Evolutionary conservation across 306 rosid genomes (phyloP).

Genomic region (Pyrus betulifolia): DNA sequence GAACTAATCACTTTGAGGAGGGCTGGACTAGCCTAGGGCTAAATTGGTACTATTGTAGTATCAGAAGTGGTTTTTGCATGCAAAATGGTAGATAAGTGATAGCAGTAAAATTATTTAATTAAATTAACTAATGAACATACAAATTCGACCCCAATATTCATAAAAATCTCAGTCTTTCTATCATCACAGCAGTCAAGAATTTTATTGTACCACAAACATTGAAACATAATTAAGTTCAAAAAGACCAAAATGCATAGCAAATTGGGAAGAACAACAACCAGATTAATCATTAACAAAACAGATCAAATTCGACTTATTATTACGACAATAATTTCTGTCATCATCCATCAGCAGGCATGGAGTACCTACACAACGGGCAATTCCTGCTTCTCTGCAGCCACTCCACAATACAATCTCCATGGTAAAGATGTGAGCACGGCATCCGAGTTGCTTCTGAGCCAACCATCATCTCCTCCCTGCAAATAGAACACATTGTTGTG

Average conservation of each 20-base stretch:
- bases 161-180: background rate
- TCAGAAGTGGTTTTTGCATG: background rate
- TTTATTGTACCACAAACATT: background rate
- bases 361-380: background rate
- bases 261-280: background rate
- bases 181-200: background rate
- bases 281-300: background rate
- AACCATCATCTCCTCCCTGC: background rate
- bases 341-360: background rate
- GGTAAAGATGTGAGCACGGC: background rate
- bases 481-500: background rate
- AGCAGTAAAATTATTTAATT: too few relatives aligned
- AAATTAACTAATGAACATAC: background rate
- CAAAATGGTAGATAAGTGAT: background rate
- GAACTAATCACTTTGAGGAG: too few relatives aligned
- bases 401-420: background rate
- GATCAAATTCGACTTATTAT: background rate
- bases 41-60: background rate
- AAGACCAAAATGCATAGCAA: background rate
- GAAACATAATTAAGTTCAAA: background rate
- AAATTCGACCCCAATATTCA: background rate
- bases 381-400: background rate
- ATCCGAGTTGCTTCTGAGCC: background rate
- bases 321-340: background rate
- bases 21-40: background rate